These are phyloP conservation scores for Candida chilensis DNA, from an alignment of 805 yeast genomes.

Conservation along the genomic window DNA sequence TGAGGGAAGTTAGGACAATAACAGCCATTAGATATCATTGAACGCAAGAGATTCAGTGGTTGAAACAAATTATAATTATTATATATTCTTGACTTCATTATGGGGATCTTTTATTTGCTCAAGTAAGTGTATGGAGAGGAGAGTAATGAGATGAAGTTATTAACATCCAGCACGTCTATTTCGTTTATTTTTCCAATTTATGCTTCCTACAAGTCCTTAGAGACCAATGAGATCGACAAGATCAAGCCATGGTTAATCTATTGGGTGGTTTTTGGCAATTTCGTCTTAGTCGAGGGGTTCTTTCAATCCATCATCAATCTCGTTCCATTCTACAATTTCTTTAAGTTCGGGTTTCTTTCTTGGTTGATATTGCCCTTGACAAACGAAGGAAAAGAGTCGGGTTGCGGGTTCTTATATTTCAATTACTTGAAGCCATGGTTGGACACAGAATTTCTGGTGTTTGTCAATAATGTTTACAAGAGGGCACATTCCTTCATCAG, in stretches of 20 bases:
- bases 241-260: slow-evolving; percentile 32
- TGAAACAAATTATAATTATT: too few relatives aligned
- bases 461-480: not conserved
- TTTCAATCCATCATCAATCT: slow-evolving; percentile 32
- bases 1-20: too few relatives aligned
- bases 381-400: slow-evolving; percentile 4
- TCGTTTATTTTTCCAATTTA: slow-evolving; percentile 48
- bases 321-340: slow-evolving; percentile 47
- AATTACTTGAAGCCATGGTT: slow-evolving; percentile 4
- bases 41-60: too few relatives aligned
- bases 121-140: too few relatives aligned
- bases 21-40: too few relatives aligned
- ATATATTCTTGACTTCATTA: too few relatives aligned
- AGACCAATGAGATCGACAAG: slow-evolving; percentile 23
- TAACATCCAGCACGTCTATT: slow-evolving; percentile 16
- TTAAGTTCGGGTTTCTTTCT: slow-evolving; percentile 35
- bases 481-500: not conserved
- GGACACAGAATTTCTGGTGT: slow-evolving; percentile 1
- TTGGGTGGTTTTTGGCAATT: slow-evolving; percentile 55
- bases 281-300: slow-evolving; percentile 26
- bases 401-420: slow-evolving; percentile 4
- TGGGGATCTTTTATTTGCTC: too few relatives aligned
- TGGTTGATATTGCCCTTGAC: slow-evolving; percentile 53
- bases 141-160: too few relatives aligned
- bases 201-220: slow-evolving; percentile 53